phyloP scores from a whole-genome alignment of 2,329 filamentous ascomycete species.

The Verticillium tricorpus region DNA sequence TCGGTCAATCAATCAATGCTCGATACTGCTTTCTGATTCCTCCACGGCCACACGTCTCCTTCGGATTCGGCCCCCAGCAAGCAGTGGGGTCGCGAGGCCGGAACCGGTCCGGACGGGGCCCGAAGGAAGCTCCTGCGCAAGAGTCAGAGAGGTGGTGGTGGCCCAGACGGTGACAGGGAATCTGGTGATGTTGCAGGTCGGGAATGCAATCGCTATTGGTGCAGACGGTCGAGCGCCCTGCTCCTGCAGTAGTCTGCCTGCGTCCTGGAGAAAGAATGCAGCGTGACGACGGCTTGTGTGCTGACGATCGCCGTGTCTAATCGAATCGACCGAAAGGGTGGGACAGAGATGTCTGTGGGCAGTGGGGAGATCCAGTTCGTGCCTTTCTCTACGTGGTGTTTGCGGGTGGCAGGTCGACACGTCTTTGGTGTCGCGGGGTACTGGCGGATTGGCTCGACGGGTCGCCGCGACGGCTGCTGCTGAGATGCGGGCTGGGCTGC shows the following conservation, averaged over 20 bases:
- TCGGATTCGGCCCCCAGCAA: background rate
- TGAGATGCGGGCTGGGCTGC: background rate
- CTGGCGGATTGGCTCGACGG: background rate
- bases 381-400: background rate
- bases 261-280: slow-evolving; percentile 1
- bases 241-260: slow-evolving; percentile 3
- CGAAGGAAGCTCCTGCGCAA: background rate
- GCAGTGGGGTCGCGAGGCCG: background rate
- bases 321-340: background rate
- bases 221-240: slow-evolving; percentile 5
- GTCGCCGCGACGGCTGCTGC: background rate
- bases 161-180: slow-evolving; percentile 8
- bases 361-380: background rate
- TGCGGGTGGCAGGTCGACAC: background rate
- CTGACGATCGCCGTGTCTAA: background rate
- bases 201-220: slow-evolving; percentile 13
- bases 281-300: background rate
- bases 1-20: slow-evolving; percentile 6
- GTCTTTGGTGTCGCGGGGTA: background rate
- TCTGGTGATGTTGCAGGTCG: slow-evolving; percentile 3
- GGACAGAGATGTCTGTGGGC: background rate
- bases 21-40: background rate
- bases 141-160: background rate
- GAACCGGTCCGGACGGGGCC: background rate
- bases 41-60: background rate